A percentile compares a stretch with the other conserved stretches of the same genome.
Evolutionary conservation across 2,329 filamentous ascomycete genomes (phyloP).

Genomic region (Epichloe coenophiala): DNA sequence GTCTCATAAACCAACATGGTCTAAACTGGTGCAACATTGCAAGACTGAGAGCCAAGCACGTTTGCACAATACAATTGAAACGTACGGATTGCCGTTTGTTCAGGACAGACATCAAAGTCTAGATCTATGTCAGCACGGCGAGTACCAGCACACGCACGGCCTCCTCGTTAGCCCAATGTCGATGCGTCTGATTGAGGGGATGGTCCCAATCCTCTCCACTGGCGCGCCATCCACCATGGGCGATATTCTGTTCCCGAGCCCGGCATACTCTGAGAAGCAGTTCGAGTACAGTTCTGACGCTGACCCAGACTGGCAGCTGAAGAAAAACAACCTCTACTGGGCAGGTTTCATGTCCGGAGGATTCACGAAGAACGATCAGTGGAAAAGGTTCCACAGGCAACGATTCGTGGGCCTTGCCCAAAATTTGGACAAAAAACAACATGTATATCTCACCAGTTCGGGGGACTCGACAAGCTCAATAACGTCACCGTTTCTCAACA

Average conservation of each 20-base stretch:
- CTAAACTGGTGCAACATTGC: not conserved
- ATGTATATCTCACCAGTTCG: no score
- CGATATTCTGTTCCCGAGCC: constrained; percentile 38
- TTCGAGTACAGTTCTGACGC: constrained; percentile 25
- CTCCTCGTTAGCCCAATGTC: constrained; percentile 30
- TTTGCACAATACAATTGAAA: not conserved
- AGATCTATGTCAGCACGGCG: constrained; percentile 31
- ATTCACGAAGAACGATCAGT: constrained; percentile 19
- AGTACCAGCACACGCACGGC: constrained; percentile 30
- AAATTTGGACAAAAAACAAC: constrained; percentile 11
- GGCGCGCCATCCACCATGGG: constrained; percentile 32
- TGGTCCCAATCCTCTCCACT: constrained; percentile 33
- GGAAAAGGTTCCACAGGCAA: constrained; percentile 34
- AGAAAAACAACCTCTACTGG: constrained; percentile 41
- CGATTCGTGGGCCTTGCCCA: constrained; percentile 27
- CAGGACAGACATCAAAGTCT: constrained; percentile 4
- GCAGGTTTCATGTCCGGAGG: constrained; percentile 41
- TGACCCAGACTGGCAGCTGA: constrained; percentile 35
- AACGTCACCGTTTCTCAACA: constrained; percentile 11
- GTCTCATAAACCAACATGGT: not conserved
- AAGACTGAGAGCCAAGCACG: not conserved
- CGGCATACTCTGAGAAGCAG: constrained; percentile 31
- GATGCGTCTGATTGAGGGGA: constrained; percentile 24
- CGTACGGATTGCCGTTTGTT: not conserved
- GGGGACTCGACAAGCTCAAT: no score